phyloP scores from a whole-genome alignment of 805 yeast genomes.

The Wickerhamomyces xylosicus region DNA sequence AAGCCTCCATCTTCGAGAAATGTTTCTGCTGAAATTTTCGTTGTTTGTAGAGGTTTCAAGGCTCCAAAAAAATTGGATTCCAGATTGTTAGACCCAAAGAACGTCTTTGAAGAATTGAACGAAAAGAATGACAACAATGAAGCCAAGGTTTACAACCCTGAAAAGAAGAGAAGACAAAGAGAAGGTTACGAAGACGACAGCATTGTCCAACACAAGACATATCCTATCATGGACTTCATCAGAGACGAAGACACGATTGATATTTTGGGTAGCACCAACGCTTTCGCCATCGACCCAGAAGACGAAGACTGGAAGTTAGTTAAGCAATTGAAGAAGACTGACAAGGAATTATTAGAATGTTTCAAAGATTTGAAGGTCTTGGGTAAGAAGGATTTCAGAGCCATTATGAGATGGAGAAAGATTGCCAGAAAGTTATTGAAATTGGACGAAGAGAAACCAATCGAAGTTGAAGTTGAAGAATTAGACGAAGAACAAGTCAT shows the following conservation, averaged over 20 bases:
- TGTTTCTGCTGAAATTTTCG: slow-evolving; percentile 98
- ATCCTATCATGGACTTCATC: slow-evolving; percentile 73
- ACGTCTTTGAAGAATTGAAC: slow-evolving; percentile 87
- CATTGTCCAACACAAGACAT: slow-evolving; percentile 55
- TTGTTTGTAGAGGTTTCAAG: slow-evolving; percentile 90
- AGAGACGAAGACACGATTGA: slow-evolving; percentile 76
- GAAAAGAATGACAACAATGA: slow-evolving; percentile 71
- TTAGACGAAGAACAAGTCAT: slow-evolving; percentile 84
- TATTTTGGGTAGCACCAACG: slow-evolving; percentile 63
- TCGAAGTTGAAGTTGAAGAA: slow-evolving; percentile 46
- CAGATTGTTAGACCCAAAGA: slow-evolving; percentile 79
- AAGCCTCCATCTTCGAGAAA: slow-evolving; percentile 98
- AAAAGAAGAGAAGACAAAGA: slow-evolving; percentile 80
- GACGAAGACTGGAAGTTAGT: slow-evolving; percentile 67
- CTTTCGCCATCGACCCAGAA: slow-evolving; percentile 45
- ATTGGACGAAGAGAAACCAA: slow-evolving; percentile 38
- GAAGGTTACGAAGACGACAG: slow-evolving; percentile 97
- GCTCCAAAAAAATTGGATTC: slow-evolving; percentile 96
- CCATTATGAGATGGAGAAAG: slow-evolving; percentile 79
- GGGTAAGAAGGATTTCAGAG: slow-evolving; percentile 89
- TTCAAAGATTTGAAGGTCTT: slow-evolving; percentile 86
- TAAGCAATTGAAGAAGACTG: slow-evolving; percentile 65
- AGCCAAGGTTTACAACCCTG: slow-evolving; percentile 92
- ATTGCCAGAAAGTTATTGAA: slow-evolving; percentile 74
- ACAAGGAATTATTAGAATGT: slow-evolving; percentile 71